Conservation (phyloP, 2,329 filamentous ascomycete genomes). For the Colletotrichum lentis region DNA sequence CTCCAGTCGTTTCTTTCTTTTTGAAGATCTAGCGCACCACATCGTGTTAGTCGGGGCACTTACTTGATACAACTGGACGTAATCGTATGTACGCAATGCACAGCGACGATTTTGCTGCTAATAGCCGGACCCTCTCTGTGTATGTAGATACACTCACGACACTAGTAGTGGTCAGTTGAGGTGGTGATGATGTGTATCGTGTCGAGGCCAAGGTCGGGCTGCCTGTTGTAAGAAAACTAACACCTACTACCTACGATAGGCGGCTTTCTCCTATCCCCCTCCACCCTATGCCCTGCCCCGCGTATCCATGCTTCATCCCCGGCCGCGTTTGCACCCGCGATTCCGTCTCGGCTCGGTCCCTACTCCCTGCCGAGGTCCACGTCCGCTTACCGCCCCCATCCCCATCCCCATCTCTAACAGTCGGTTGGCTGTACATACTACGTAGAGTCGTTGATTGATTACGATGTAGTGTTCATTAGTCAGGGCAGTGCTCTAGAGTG, state of each 20-base stretch:
- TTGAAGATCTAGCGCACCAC: neutral
- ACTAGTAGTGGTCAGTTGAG: neutral
- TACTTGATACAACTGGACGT: neutral
- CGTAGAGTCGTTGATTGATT: too few species aligned
- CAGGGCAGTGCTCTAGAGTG: conserved; percentile 22
- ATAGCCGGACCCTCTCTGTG: neutral
- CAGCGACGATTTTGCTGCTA: neutral
- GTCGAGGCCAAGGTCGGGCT: neutral
- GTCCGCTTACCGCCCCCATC: neutral
- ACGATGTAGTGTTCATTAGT: conserved; percentile 30
- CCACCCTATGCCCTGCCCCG: neutral
- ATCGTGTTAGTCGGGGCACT: neutral
- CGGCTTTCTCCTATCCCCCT: neutral
- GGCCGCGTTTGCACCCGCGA: conserved; percentile 6
- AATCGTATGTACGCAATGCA: too few species aligned
- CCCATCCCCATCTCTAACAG: conserved; percentile 4
- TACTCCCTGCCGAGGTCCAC: neutral
- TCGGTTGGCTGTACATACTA: neutral
- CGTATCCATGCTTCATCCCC: conserved; percentile 12
- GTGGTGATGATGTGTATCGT: neutral
- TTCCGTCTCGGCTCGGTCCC: conserved; percentile 3
- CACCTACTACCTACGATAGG: neutral
- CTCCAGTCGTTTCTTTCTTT: conserved; percentile 8
- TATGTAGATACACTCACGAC: neutral
- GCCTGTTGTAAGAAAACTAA: too few species aligned